These are phyloP conservation scores for Inga laurina DNA, from an alignment of 306 rosid genomes.

Conservation along the genomic window DNA sequence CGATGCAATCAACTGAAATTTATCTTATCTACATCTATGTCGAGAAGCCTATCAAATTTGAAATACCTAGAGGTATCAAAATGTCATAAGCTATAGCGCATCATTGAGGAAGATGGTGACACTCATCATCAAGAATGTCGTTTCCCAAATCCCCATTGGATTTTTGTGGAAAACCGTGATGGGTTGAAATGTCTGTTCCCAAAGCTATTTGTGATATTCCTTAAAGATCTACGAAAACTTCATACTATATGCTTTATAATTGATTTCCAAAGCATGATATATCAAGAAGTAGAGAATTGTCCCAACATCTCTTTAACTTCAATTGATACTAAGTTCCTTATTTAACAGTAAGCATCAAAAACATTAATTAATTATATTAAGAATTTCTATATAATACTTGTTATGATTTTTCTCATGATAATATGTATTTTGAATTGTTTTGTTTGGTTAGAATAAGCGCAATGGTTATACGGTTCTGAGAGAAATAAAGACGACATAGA, in stretches of 20 bases:
- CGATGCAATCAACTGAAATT: constrained; percentile 3
- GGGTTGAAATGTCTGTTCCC: neutral
- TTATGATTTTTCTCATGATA: neutral
- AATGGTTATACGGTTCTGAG: too few relatives aligned
- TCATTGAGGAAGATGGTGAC: neutral
- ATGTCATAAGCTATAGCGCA: constrained; percentile 5
- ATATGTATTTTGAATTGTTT: too few relatives aligned
- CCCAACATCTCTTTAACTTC: constrained; percentile 4
- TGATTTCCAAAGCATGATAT: neutral
- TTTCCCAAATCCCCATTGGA: neutral
- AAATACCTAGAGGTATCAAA: neutral
- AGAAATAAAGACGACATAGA: too few relatives aligned
- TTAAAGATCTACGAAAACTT: neutral
- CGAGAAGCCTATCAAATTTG: constrained; percentile 2
- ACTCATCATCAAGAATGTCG: neutral
- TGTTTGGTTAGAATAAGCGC: neutral
- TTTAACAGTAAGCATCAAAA: neutral
- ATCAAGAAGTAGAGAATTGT: neutral
- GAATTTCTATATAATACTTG: neutral
- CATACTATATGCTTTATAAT: neutral
- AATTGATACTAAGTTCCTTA: neutral
- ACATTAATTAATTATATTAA: neutral
- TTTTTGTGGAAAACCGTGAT: neutral
- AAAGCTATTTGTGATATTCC: too few relatives aligned
- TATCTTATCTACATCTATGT: constrained; percentile 2